phyloP scores from a whole-genome alignment of 495 filamentous ascomycete genomes.

The Haplographium delicatum region DNA sequence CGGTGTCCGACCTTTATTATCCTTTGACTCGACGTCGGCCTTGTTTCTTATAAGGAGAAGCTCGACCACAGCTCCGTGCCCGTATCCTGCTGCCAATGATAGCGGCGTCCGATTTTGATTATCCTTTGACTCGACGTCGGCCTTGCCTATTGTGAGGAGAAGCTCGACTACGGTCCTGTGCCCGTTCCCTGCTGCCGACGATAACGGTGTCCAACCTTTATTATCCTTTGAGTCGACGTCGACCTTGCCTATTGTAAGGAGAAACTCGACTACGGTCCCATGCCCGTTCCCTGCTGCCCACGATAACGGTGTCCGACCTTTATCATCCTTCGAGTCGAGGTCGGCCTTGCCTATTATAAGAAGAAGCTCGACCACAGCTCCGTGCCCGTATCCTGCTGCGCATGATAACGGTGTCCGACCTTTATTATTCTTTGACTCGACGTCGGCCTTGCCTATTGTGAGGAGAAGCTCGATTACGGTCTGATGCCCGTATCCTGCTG shows the following conservation, averaged over 20 bases:
- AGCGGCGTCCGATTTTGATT: background rate
- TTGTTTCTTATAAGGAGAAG: no score
- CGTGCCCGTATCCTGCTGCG: background rate
- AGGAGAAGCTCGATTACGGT: background rate
- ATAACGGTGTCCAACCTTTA: background rate
- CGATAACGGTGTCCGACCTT: background rate
- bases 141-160: background rate
- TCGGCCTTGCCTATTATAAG: no score
- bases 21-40: no score
- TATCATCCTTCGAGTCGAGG: no score
- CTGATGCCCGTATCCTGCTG: background rate
- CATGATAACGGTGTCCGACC: background rate
- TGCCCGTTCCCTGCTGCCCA: slow-evolving; percentile 13
- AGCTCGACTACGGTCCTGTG: background rate
- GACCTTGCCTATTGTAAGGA: background rate
- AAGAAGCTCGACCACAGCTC: background rate
- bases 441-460: background rate
- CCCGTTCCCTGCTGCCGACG: background rate
- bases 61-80: no score
- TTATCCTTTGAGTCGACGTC: background rate
- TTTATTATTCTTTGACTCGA: background rate
- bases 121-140: background rate
- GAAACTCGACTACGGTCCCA: background rate
- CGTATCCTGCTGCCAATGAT: slow-evolving; percentile 22
- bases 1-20: no score